These are phyloP conservation scores for Ceratobasidium sp. DNA, from an alignment of 1,284 basidiomycete genomes.

Conservation along the genomic window DNA sequence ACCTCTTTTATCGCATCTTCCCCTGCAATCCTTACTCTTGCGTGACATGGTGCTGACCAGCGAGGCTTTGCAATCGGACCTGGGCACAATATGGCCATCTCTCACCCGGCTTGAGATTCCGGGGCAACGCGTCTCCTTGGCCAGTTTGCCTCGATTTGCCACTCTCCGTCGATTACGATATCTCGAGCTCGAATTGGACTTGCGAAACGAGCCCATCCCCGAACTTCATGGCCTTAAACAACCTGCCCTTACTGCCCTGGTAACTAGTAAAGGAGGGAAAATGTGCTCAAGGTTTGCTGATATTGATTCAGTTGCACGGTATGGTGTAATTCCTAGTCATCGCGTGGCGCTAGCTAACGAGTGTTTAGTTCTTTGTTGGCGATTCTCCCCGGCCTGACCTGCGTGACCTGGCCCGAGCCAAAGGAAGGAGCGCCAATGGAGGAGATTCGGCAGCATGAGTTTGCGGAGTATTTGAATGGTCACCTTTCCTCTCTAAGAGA, in stretches of 20 bases:
- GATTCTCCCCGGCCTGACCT: neutral
- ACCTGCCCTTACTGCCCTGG: neutral
- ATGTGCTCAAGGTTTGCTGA: neutral
- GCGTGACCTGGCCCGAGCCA: neutral
- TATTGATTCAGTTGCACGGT: neutral
- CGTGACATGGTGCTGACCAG: neutral
- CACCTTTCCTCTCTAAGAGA: neutral
- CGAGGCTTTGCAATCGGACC: neutral
- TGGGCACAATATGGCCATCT: neutral
- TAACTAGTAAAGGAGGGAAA: neutral
- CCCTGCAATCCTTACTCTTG: neutral
- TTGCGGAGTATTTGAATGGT: neutral
- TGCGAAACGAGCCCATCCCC: neutral
- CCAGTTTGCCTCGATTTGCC: neutral
- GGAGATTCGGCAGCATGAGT: neutral
- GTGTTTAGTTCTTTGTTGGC: neutral
- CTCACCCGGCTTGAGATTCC: neutral
- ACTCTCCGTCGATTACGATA: neutral
- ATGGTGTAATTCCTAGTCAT: neutral
- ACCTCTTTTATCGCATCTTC: neutral
- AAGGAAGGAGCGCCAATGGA: neutral
- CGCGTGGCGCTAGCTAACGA: neutral
- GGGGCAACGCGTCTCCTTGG: neutral
- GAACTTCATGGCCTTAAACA: neutral
- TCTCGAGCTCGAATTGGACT: constrained; percentile 1